Conservation (phyloP, 805 yeast species). For the Wickerhamomyces pijperi region DNA sequence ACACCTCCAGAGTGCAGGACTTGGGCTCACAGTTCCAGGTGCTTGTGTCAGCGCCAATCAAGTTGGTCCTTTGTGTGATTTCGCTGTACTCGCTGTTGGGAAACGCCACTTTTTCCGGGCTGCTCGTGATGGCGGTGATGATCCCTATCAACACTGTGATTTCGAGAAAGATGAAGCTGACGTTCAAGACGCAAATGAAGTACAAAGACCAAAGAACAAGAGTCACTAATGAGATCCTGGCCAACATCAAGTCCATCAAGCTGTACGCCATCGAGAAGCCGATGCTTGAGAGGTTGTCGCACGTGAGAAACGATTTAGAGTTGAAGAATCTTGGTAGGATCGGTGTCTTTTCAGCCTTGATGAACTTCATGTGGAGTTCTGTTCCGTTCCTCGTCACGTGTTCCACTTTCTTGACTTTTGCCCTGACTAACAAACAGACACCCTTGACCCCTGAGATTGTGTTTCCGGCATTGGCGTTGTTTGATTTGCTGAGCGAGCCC, state of each 20-base stretch:
- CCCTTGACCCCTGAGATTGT: constrained; percentile 60
- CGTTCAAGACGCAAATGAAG: constrained; percentile 47
- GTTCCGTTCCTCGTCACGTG: constrained; percentile 59
- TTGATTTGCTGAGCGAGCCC: constrained; percentile 48
- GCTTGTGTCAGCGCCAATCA: constrained; percentile 47
- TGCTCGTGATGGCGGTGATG: constrained; percentile 39
- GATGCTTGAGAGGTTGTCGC: constrained; percentile 38
- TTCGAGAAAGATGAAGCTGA: constrained; percentile 31
- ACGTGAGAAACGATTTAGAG: constrained; percentile 49
- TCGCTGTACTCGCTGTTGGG: constrained; percentile 50
- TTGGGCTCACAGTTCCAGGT: constrained; percentile 43
- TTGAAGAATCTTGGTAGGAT: constrained; percentile 38
- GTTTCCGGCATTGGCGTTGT: constrained; percentile 55
- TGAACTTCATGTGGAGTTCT: constrained; percentile 48
- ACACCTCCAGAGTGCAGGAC: constrained; percentile 53
- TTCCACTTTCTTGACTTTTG: constrained; percentile 45
- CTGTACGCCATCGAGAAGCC: constrained; percentile 64
- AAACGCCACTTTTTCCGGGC: constrained; percentile 46
- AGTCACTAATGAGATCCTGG: constrained; percentile 46
- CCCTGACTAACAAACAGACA: constrained; percentile 25
- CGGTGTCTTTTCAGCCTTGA: constrained; percentile 33
- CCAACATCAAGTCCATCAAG: constrained; percentile 52
- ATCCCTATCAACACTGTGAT: constrained; percentile 45
- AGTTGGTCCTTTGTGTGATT: constrained; percentile 38
- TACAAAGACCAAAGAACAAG: constrained; percentile 51